phyloP scores from a whole-genome alignment of 371 early-diverging fungal genomes.

The Apophysomyces elegans region DNA sequence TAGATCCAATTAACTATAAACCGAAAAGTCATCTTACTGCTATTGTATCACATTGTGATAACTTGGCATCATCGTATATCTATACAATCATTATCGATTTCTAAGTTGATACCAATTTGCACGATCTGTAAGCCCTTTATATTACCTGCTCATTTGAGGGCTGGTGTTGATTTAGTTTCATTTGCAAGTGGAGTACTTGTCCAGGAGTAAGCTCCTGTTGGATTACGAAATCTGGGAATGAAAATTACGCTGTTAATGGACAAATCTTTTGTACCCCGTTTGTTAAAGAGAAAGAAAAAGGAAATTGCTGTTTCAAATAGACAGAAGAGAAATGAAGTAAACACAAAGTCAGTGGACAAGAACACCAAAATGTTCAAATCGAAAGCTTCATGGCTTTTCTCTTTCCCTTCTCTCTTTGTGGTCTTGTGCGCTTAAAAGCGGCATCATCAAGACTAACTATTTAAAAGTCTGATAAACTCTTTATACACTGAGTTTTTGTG shows the following conservation, averaged over 20 bases:
- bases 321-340: neutral
- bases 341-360: neutral
- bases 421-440: neutral
- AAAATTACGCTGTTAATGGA: conserved; percentile 6
- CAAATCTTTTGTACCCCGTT: neutral
- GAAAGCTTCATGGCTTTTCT: neutral
- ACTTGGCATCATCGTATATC: neutral
- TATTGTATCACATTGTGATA: neutral
- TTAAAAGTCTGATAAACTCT: neutral
- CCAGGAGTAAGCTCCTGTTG: conserved; percentile 8
- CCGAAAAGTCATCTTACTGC: neutral
- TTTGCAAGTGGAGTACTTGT: conserved; percentile 3
- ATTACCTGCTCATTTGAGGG: conserved; percentile 6
- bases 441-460: conserved; percentile 1
- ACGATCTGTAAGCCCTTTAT: neutral
- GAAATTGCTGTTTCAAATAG: neutral
- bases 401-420: neutral
- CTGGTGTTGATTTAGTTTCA: neutral
- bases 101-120: neutral
- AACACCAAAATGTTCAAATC: neutral
- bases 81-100: neutral
- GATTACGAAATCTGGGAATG: conserved; percentile 7
- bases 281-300: neutral
- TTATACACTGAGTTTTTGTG: neutral
- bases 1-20: neutral